These are phyloP conservation scores for Lactifluus piperatus DNA, from an alignment of 768 basidiomycete species.

Conservation along the genomic window DNA sequence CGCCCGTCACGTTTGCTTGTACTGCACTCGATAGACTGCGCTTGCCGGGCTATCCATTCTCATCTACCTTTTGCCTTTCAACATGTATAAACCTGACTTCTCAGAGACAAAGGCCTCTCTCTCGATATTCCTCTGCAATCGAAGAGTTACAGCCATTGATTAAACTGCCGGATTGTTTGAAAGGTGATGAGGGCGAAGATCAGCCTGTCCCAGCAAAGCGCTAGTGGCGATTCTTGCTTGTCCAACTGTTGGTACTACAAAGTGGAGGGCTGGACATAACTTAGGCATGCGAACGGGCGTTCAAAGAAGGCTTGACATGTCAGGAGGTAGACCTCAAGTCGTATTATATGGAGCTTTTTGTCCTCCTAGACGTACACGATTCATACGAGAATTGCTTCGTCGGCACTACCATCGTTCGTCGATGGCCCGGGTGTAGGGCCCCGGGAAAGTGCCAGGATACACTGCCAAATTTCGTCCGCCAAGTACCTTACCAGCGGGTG, in stretches of 20 bases:
- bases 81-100: conserved; percentile 24
- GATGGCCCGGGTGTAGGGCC: background rate
- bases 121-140: conserved; percentile 30
- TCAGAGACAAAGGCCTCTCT: conserved; percentile 20
- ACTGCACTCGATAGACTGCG: no score
- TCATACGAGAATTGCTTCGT: background rate
- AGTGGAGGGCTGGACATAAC: conserved; percentile 66
- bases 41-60: background rate
- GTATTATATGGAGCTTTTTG: background rate
- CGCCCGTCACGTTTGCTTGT: no score
- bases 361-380: background rate
- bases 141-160: conserved; percentile 44
- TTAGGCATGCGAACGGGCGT: conserved; percentile 73
- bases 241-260: conserved; percentile 90
- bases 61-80: conserved; percentile 10
- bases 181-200: no score
- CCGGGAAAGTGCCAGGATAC: background rate
- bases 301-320: conserved; percentile 43
- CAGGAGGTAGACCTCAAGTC: background rate
- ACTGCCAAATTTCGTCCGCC: conserved; percentile 19
- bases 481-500: conserved; percentile 25
- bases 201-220: no score
- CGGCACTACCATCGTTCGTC: background rate
- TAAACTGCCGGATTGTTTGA: conserved; percentile 22
- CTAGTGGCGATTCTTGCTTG: conserved; percentile 70